Evolutionary conservation across 495 filamentous ascomycete genomes (phyloP).

Genomic region (Penicillium tannophilum): DNA sequence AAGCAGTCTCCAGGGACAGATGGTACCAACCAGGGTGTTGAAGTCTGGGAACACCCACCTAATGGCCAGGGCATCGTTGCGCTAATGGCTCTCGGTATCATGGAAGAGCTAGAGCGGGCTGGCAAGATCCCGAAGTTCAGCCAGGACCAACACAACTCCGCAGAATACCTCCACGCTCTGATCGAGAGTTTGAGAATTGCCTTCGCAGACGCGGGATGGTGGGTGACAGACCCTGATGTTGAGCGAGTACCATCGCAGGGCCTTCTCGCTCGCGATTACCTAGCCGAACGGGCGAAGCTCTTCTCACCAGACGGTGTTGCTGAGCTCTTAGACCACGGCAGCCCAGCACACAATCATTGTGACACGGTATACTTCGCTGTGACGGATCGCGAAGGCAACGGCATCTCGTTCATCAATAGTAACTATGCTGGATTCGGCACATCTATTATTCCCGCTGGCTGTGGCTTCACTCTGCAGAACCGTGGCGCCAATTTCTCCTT

Average conservation of each 20-base stretch:
- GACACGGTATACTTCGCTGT: conserved; percentile 95
- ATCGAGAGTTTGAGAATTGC: conserved; percentile 90
- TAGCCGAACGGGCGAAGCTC: conserved; percentile 66
- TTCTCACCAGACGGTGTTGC: conserved; percentile 64
- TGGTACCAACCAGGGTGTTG: conserved; percentile 59
- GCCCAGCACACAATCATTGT: conserved; percentile 66
- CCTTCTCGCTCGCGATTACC: conserved; percentile 63
- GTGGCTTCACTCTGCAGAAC: conserved; percentile 93
- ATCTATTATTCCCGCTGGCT: conserved; percentile 75
- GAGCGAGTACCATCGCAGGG: conserved; percentile 63
- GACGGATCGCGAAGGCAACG: conserved; percentile 81
- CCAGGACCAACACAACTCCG: conserved; percentile 70
- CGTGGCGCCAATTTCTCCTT: conserved; percentile 86
- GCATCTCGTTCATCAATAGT: conserved; percentile 94
- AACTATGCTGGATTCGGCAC: conserved; percentile 93
- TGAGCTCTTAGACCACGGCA: conserved; percentile 62
- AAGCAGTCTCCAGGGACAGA: conserved; percentile 46
- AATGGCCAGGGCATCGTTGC: conserved; percentile 97
- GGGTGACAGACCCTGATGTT: conserved; percentile 78
- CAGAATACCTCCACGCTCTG: conserved; percentile 81
- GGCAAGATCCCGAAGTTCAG: conserved; percentile 72
- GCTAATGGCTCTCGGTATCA: conserved; percentile 88
- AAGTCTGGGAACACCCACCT: conserved; percentile 96
- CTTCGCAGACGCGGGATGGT: conserved; percentile 91
- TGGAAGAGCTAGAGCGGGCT: conserved; percentile 77